Evolutionary conservation across 768 basidiomycete species (phyloP).

Genomic region (Termitomyces sp.): DNA sequence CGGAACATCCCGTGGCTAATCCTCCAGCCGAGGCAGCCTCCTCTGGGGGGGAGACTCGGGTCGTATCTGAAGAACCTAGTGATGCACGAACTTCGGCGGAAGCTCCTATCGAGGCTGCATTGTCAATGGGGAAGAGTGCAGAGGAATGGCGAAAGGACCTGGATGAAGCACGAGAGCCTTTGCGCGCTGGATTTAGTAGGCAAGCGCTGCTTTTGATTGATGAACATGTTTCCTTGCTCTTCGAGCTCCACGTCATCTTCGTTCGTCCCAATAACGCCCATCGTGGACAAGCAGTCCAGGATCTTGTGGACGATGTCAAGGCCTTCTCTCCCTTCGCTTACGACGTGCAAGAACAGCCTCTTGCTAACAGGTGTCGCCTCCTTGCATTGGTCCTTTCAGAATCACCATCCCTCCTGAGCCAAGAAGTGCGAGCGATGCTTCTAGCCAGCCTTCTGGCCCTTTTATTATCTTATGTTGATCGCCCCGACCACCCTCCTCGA

Average conservation of each 20-base stretch:
- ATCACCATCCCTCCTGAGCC: conserved; percentile 54
- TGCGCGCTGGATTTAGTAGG: conserved; percentile 61
- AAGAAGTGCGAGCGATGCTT: conserved; percentile 50
- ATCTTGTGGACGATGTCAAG: conserved; percentile 76
- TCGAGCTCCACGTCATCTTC: conserved; percentile 84
- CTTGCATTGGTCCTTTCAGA: conserved; percentile 83
- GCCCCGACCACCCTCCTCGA: conserved; percentile 61
- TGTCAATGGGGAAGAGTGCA: conserved; percentile 39
- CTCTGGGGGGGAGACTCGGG: conserved; percentile 26
- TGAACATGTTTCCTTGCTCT: conserved; percentile 82
- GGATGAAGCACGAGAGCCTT: conserved; percentile 58
- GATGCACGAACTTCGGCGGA: conserved; percentile 19
- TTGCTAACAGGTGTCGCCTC: conserved; percentile 81
- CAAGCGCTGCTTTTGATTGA: conserved; percentile 80
- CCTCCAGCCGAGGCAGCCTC: conserved; percentile 15
- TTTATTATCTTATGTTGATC: conserved; percentile 53
- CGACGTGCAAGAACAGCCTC: conserved; percentile 68
- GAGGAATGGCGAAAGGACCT: conserved; percentile 69
- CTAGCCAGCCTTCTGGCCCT: conserved; percentile 70
- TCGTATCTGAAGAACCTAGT: conserved; percentile 20
- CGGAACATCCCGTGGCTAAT: conserved; percentile 16
- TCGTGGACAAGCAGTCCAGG: conserved; percentile 62
- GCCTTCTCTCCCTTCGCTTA: conserved; percentile 61
- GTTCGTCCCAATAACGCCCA: conserved; percentile 57
- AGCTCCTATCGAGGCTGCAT: conserved; percentile 9